Conservation (phyloP, 768 basidiomycete species). For the Rhodotorula diobovata region DNA sequence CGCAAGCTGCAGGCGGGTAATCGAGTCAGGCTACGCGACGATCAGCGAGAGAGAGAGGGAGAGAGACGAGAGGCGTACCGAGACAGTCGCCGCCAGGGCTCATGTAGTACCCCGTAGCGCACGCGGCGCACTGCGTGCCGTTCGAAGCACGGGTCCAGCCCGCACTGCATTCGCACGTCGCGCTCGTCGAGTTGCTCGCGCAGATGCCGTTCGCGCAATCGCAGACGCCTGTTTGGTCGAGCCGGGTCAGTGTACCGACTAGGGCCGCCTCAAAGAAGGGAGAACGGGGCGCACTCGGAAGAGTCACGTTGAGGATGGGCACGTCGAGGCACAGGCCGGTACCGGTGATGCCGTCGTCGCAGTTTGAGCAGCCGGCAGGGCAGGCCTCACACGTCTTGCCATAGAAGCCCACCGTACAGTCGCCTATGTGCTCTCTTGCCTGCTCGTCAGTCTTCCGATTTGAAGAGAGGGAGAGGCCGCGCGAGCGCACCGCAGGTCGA, state of each 20-base stretch:
- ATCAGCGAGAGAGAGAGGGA: not conserved
- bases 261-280: not conserved
- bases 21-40: not conserved
- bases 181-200: conserved; percentile 51
- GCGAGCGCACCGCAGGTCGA: conserved; percentile 55
- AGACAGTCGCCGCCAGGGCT: conserved; percentile 66
- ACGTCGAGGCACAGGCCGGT: conserved; percentile 63
- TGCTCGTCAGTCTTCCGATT: not conserved
- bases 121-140: conserved; percentile 71
- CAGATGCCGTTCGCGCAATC: conserved; percentile 80
- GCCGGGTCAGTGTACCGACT: conserved; percentile 43
- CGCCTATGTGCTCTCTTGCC: conserved; percentile 50
- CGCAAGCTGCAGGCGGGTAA: conserved; percentile 56
- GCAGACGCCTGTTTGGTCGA: conserved; percentile 57
- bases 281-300: conserved; percentile 22
- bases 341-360: conserved; percentile 75
- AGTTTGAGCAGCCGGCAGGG: conserved; percentile 62
- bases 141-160: conserved; percentile 64
- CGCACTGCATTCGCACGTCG: conserved; percentile 68
- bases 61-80: conserved; percentile 51
- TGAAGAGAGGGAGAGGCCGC: not conserved
- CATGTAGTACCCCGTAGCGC: conserved; percentile 70
- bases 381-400: conserved; percentile 68
- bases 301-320: conserved; percentile 51
- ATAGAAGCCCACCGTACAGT: conserved; percentile 69